These are phyloP conservation scores for Apiospora malaysiana DNA, from an alignment of 2,329 filamentous ascomycete species.

Conservation along the genomic window DNA sequence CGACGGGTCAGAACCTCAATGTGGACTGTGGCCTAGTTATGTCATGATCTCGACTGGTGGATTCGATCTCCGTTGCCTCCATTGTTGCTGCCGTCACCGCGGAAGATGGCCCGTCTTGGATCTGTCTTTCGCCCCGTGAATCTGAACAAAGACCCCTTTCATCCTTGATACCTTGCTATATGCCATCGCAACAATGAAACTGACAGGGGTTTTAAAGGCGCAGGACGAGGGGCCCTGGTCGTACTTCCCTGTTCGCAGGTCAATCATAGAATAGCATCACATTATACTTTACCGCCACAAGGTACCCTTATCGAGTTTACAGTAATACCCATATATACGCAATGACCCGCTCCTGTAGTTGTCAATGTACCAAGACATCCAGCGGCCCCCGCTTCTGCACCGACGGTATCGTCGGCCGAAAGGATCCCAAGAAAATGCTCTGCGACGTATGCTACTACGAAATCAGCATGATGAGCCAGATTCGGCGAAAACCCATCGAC, in stretches of 20 bases:
- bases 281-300: too few species aligned
- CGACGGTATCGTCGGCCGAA: neutral
- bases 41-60: neutral
- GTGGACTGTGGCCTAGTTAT: conserved; percentile 23
- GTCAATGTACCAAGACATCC: neutral
- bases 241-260: too few species aligned
- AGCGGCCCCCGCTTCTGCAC: neutral
- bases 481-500: neutral
- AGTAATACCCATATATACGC: neutral
- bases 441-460: conserved; percentile 13
- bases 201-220: too few species aligned
- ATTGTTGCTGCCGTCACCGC: neutral
- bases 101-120: neutral
- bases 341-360: neutral
- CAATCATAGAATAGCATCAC: too few species aligned
- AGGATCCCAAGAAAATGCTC: conserved; percentile 7
- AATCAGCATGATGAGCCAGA: neutral
- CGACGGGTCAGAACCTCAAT: conserved; percentile 23
- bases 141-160: too few species aligned
- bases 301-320: too few species aligned
- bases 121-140: too few species aligned
- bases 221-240: too few species aligned
- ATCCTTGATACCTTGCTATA: too few species aligned
- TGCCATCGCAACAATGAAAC: too few species aligned
- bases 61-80: neutral